A percentile compares a stretch with the other conserved stretches of the same genome.
Conservation (phyloP, 1,139 yeast species). For the Wickerhamomyces sp. region DNA sequence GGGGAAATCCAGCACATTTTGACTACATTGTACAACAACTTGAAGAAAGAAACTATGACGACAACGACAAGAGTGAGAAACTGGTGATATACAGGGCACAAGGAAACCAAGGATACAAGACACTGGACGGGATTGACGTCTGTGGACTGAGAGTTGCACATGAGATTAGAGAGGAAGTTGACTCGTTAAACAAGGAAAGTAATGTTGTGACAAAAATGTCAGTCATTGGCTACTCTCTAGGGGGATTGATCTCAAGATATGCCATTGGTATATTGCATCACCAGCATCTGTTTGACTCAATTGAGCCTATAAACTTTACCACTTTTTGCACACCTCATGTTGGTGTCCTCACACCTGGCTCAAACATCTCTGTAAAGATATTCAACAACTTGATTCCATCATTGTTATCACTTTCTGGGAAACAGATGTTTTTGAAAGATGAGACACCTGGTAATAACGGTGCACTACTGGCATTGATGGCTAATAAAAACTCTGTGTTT, state of each 20-base stretch:
- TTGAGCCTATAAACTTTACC: conserved; percentile 54
- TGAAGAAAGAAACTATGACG: conserved; percentile 7
- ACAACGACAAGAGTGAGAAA: conserved; percentile 13
- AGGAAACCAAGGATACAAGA: conserved; percentile 58
- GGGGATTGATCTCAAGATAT: conserved; percentile 74
- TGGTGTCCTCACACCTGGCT: conserved; percentile 66
- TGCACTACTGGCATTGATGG: conserved; percentile 63
- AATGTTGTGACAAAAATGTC: conserved; percentile 50
- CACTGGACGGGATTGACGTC: conserved; percentile 83
- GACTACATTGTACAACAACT: conserved; percentile 41
- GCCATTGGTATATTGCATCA: conserved; percentile 65
- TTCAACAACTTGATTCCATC: conserved; percentile 61
- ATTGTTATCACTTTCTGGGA: conserved; percentile 64
- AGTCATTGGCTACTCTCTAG: conserved; percentile 75
- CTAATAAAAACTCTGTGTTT: conserved; percentile 58
- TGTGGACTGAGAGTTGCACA: conserved; percentile 74
- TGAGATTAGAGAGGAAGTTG: conserved; percentile 52
- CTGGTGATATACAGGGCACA: conserved; percentile 53
- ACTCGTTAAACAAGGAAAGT: conserved; percentile 25
- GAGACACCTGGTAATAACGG: conserved; percentile 13
- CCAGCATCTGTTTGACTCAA: conserved; percentile 44
- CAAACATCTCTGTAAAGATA: conserved; percentile 36
- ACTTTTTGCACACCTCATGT: conserved; percentile 83
- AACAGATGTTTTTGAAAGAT: conserved; percentile 67
- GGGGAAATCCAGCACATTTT: conserved; percentile 75